Evolutionary conservation across 352 stramenopile species (phyloP), one percentile per base, ranked within the genome.

Genomic region (Pythium grandisporangium): DNA sequence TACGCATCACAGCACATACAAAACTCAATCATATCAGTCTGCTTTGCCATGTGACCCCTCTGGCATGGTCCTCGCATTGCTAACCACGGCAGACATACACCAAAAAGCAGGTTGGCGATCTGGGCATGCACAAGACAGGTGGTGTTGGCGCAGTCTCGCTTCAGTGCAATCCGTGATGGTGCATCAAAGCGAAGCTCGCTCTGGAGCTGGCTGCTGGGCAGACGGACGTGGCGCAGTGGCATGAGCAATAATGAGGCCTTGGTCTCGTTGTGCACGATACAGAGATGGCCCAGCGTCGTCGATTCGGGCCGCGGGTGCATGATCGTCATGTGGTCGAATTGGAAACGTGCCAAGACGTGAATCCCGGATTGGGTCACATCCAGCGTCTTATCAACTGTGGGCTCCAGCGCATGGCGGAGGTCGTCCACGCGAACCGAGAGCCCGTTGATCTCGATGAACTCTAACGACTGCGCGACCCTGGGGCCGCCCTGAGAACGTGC

Each of bases 391-490:
- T 57, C 37, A 2, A 51, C 36, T 32, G 27, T 32, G 1, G 49
- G 49, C 23, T 37, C 43, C 42, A 57, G 42, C 30, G 49, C 49
- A 30, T 57, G 49, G 13, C 48, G 19, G 10, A 57, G 37, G 17
- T 57, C 49, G 38, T 57, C 49, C 16, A 51, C 37, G 11, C 51
- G 42, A 14, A 57, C 49, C 2, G 32, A 37, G 32, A 51, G 49
- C 20, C 49, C 49, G 16, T 57, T 57, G 30, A 57, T 51, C 32
- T 57, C 49, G 37, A 57, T 57, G 13, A 42, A 51, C 21, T 56
- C 41, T 13, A 56, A 37, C 13, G 42, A 35, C 24, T 56, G 41
- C 5, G 24, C 41, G 21, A 42, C 33, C 17, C 48, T n/a, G n/a
- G n/a, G n/a, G n/a, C n/a, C n/a, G n/a, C n/a, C n/a, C n/a, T n/a